Conservation (phyloP, 2,329 filamentous ascomycete species). For the Botrytis pseudocinerea region DNA sequence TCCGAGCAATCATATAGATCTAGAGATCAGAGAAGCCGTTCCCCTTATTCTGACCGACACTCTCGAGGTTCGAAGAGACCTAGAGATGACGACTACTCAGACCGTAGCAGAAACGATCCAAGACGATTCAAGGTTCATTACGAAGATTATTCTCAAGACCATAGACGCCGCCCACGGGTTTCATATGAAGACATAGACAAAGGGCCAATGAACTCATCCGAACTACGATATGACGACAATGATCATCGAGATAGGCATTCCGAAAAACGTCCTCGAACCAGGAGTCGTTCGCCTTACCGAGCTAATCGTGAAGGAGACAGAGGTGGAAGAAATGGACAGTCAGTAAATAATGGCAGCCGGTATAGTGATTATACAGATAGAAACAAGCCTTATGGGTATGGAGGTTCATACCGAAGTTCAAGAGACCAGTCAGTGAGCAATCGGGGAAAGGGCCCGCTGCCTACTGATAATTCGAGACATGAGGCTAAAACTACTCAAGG, state of each 20-base stretch:
- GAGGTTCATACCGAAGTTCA: constrained; percentile 50
- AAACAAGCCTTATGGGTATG: constrained; percentile 38
- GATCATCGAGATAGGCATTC: constrained; percentile 52
- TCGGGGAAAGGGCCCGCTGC: constrained; percentile 60
- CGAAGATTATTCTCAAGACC: constrained; percentile 54
- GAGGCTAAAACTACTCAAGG: constrained; percentile 69
- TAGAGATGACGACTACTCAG: constrained; percentile 61
- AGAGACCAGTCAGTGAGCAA: constrained; percentile 64
- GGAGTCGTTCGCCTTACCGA: constrained; percentile 50
- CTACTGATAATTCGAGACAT: constrained; percentile 58
- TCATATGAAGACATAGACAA: constrained; percentile 60
- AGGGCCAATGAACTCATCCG: constrained; percentile 33
- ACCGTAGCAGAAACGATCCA: constrained; percentile 52
- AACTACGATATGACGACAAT: constrained; percentile 53
- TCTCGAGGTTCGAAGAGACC: constrained; percentile 64
- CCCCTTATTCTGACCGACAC: constrained; percentile 49
- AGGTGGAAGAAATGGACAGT: constrained; percentile 29
- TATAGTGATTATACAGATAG: constrained; percentile 29
- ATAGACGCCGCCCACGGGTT: constrained; percentile 49
- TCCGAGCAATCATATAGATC: constrained; percentile 46
- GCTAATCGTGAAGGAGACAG: constrained; percentile 40
- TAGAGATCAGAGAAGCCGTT: constrained; percentile 54
- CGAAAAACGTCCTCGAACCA: constrained; percentile 57
- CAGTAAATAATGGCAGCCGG: constrained; percentile 32
- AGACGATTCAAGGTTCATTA: constrained; percentile 63